Percentiles rank a stretch among this genome's conserved stretches.
Conservation (phyloP, 805 yeast species). For the Teunomyces gatunensis region DNA sequence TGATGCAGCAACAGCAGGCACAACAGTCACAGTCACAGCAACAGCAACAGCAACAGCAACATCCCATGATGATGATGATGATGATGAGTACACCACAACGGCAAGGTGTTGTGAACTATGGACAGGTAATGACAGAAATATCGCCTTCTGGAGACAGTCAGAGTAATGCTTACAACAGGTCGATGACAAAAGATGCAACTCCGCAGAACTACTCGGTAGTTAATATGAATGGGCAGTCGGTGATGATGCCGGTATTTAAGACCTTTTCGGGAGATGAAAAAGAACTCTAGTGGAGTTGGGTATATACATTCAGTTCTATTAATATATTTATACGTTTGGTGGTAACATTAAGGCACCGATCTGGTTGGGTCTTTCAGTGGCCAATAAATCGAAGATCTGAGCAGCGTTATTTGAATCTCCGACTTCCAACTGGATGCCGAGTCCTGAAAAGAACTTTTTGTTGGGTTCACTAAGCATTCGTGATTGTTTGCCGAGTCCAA, state of each 20-base stretch:
- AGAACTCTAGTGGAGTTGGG: neutral
- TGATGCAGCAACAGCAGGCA: conserved; percentile 5
- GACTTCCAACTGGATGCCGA: conserved; percentile 71
- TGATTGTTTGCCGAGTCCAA: conserved; percentile 67
- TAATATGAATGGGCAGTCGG: conserved; percentile 10
- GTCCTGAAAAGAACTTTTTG: conserved; percentile 43
- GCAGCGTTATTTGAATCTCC: conserved; percentile 66
- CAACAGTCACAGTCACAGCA: conserved; percentile 6
- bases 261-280: neutral
- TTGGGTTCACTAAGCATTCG: conserved; percentile 62
- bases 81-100: conserved; percentile 46
- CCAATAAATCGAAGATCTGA: conserved; percentile 66
- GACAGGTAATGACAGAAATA: conserved; percentile 15
- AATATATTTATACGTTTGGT: conserved; percentile 47
- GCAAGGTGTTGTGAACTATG: conserved; percentile 25
- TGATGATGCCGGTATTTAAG: conserved; percentile 9
- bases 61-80: conserved; percentile 27
- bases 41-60: conserved; percentile 15
- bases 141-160: conserved; percentile 14
- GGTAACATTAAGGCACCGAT: conserved; percentile 76
- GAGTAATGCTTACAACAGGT: conserved; percentile 1
- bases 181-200: conserved; percentile 2
- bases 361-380: conserved; percentile 73
- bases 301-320: neutral
- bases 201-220: conserved; percentile 8